Base-by-base conservation (phyloP, 139 green algal genomes). In the Chlorella sp. region DNA sequence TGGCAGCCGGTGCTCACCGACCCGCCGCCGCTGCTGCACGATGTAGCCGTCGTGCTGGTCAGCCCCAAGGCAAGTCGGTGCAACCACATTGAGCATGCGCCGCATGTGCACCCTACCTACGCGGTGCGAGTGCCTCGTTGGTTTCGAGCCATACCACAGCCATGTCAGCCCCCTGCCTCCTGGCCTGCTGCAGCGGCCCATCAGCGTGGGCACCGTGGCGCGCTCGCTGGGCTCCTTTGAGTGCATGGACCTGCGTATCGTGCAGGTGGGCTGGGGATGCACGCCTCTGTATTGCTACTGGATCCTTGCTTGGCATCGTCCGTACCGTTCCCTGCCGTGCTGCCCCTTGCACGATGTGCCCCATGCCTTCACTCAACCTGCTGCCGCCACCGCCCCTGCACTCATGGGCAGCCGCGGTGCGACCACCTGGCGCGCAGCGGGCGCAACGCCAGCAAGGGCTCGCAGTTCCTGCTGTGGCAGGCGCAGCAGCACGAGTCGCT, bases 151-250 rank as follows among this genome's bases (percentile, higher is more conserved):
- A 20, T 9, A 20, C 26, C 56, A 30, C 9, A 20, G 30, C 22
- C 56, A 65, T 65, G 26, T 20, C 6, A 65, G 56, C 76, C 90
- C 1, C 76, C 90, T 0, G 79, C 76, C 54, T 86, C 90, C 1
- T 85, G 87, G 1, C 26, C 24, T 24, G 32, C 32, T 70, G 64
- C 64, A 70, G 64, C 85, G 89, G 68, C 91, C 92, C 41, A 86
- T 90, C 64, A 90, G 73, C 24, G 85, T 92, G 16, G 92, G 92
- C 43, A 90, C 90, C 5, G 90, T 95, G 17, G 90, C 88, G 0
- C 82, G 92, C 0, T 69, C 88, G 1, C 88, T 86, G 51, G 85
- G 82, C 82, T 91, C 80, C 65, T 95, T 95, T 83, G 92, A 95
- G 84, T 90, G 87, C 54, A 88, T 91, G 60, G 86, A 93, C 68